Conservation (phyloP, 2,329 filamentous ascomycete species). For the Ophiognomonia clavigignenti-juglandacearum region DNA sequence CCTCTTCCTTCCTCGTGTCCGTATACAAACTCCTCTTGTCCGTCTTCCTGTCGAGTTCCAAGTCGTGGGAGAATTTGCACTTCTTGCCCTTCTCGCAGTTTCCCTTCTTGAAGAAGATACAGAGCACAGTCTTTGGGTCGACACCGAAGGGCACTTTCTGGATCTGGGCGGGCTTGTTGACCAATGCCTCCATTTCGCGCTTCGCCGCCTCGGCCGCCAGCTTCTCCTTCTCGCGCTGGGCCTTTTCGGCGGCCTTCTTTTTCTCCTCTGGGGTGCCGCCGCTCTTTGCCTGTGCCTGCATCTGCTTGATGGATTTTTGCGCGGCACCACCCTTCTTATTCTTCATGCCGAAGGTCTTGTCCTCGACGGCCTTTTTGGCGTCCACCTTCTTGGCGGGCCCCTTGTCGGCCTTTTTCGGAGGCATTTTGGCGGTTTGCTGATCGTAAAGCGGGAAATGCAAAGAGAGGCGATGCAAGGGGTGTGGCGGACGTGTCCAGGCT, state of each 20-base stretch:
- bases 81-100: slow-evolving; percentile 95
- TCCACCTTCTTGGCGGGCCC: slow-evolving; percentile 43
- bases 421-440: slow-evolving; percentile 50
- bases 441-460: too few relatives aligned
- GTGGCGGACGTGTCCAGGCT: neutral
- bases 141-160: slow-evolving; percentile 98
- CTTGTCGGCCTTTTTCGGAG: slow-evolving; percentile 63
- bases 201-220: slow-evolving; percentile 80
- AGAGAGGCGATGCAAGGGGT: neutral
- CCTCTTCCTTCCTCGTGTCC: slow-evolving; percentile 70
- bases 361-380: slow-evolving; percentile 66
- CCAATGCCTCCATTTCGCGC: slow-evolving; percentile 72
- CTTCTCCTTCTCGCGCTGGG: slow-evolving; percentile 77
- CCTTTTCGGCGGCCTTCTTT: slow-evolving; percentile 65
- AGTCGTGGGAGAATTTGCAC: slow-evolving; percentile 96
- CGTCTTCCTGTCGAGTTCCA: slow-evolving; percentile 82
- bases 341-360: slow-evolving; percentile 99
- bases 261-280: slow-evolving; percentile 86
- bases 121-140: slow-evolving; percentile 95
- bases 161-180: slow-evolving; percentile 89
- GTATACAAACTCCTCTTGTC: slow-evolving; percentile 91
- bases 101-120: slow-evolving; percentile 95
- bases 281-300: slow-evolving; percentile 67
- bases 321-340: slow-evolving; percentile 95
- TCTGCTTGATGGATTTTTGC: slow-evolving; percentile 84